A percentile compares a stretch with the other conserved stretches of the same genome.
phyloP scores from a whole-genome alignment of 2,329 filamentous ascomycete genomes.

The Parastagonospora avenae region DNA sequence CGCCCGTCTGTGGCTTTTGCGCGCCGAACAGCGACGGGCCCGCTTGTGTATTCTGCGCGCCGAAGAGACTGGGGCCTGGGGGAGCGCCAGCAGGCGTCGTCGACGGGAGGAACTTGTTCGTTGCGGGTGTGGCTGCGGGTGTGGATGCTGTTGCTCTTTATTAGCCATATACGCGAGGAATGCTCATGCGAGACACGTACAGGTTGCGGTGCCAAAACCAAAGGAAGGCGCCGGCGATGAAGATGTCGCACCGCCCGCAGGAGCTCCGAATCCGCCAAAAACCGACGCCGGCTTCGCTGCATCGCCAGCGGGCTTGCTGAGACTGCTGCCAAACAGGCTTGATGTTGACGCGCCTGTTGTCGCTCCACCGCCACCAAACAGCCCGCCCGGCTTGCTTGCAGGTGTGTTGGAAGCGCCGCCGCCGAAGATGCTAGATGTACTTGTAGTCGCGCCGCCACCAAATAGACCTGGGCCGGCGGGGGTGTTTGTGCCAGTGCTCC shows the following conservation, averaged over 20 bases:
- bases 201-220: slow-evolving; percentile 13
- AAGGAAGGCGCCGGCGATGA: slow-evolving; percentile 15
- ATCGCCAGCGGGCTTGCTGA: slow-evolving; percentile 29
- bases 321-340: slow-evolving; percentile 19
- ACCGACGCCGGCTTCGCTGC: slow-evolving; percentile 9
- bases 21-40: slow-evolving; percentile 26
- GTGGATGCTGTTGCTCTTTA: slow-evolving; percentile 21
- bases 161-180: slow-evolving; percentile 10
- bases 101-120: slow-evolving; percentile 43
- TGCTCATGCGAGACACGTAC: slow-evolving; percentile 8
- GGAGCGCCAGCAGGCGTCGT: slow-evolving; percentile 48
- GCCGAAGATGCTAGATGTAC: slow-evolving; percentile 32
- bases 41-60: slow-evolving; percentile 25
- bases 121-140: slow-evolving; percentile 40
- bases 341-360: slow-evolving; percentile 27
- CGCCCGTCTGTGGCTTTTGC: slow-evolving; percentile 13
- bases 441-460: slow-evolving; percentile 14
- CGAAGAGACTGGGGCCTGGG: slow-evolving; percentile 38
- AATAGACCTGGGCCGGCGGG: slow-evolving; percentile 19
- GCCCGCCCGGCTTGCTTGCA: slow-evolving; percentile 31
- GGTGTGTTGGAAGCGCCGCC: slow-evolving; percentile 32
- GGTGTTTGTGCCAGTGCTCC: slow-evolving; percentile 22
- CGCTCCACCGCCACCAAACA: slow-evolving; percentile 34
- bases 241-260: slow-evolving; percentile 21
- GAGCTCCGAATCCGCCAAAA: slow-evolving; percentile 11